These are phyloP conservation scores for Mantamonas sphyraenae DNA, from an alignment of 78 protist species.

Conservation along the genomic window DNA sequence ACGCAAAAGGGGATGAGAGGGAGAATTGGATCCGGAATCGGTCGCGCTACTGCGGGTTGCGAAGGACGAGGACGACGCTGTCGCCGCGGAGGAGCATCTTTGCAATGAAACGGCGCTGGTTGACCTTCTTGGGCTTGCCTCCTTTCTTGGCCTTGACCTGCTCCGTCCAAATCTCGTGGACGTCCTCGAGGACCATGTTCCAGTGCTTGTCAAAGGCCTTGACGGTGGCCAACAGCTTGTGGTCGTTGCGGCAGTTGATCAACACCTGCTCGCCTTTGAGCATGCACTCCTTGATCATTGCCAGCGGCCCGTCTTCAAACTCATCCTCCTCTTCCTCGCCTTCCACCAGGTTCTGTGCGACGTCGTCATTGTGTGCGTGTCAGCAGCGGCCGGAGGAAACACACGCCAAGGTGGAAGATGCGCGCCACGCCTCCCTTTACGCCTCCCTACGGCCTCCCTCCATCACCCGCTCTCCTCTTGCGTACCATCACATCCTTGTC, in stretches of 20 bases:
- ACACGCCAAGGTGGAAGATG: no score
- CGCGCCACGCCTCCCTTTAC: no score
- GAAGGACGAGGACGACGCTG: slow-evolving; percentile 86
- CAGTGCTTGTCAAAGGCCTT: slow-evolving; percentile 98
- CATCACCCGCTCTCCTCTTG: no score
- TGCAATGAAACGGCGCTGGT: slow-evolving; percentile 83
- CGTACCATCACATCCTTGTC: no score
- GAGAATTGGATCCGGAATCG: no score
- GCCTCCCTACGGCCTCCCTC: no score
- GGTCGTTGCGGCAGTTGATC: slow-evolving; percentile 92
- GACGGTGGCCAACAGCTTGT: slow-evolving; percentile 89
- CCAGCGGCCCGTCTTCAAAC: slow-evolving; percentile 88
- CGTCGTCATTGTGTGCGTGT: no score
- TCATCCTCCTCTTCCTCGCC: slow-evolving; percentile 69
- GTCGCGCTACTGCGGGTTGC: slow-evolving; percentile 85
- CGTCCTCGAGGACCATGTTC: slow-evolving; percentile 97
- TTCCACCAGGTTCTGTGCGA: no score
- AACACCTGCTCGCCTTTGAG: slow-evolving; percentile 76
- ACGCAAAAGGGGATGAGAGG: no score
- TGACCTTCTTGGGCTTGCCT: slow-evolving; percentile 78
- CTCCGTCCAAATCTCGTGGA: slow-evolving; percentile 95
- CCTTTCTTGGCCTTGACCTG: slow-evolving; percentile 79
- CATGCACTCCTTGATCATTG: slow-evolving; percentile 83
- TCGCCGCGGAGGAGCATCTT: slow-evolving; percentile 99
- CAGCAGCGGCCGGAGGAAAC: no score